phyloP scores from a whole-genome alignment of 1,284 basidiomycete genomes.

The Porodaedalea pini region DNA sequence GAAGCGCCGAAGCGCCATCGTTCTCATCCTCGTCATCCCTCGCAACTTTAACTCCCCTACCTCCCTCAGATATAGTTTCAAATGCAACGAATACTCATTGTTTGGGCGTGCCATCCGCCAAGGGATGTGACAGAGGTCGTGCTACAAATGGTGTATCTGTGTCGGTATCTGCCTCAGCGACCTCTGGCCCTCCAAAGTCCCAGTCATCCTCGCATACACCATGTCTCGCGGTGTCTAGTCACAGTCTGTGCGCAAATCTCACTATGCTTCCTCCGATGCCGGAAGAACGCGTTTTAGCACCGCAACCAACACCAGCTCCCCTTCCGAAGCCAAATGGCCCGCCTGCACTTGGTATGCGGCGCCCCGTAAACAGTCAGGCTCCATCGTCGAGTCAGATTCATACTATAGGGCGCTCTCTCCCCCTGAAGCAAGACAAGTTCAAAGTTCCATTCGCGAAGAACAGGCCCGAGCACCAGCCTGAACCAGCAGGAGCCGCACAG shows the following conservation, averaged over 20 bases:
- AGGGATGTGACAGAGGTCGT: not conserved
- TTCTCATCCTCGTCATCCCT: not conserved
- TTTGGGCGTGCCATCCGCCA: not conserved
- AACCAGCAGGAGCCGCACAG: not conserved
- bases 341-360: slow-evolving; percentile 16
- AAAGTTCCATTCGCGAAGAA: slow-evolving; percentile 14
- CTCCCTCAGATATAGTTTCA: not conserved
- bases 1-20: not conserved
- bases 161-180: not conserved
- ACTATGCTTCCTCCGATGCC: not conserved
- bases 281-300: not conserved
- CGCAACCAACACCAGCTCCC: not conserved
- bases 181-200: not conserved
- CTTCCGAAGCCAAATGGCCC: not conserved
- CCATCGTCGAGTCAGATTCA: not conserved
- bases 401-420: not conserved
- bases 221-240: not conserved
- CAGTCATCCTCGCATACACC: not conserved
- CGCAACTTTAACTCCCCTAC: not conserved
- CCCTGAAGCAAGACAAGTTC: slow-evolving; percentile 13
- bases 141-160: not conserved
- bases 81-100: no score
- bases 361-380: slow-evolving; percentile 1
- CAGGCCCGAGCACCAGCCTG: not conserved
- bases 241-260: not conserved